These are phyloP conservation scores for Berberis thunbergii DNA, from an alignment of 164 flowering plant species.

Conservation along the genomic window DNA sequence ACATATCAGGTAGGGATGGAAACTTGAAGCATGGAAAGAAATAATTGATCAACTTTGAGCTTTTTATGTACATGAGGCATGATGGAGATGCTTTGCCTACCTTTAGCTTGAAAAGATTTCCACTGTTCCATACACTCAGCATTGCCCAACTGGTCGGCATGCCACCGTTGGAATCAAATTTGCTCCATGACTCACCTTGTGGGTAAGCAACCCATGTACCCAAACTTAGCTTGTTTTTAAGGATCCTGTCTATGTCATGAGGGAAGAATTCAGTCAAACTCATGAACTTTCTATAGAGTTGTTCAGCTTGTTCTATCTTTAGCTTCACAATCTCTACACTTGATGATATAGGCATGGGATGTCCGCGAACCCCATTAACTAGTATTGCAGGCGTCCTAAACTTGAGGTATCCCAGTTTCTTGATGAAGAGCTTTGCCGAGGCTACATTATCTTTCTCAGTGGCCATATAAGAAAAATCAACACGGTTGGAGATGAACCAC, in stretches of 20 bases:
- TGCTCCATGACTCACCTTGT: constrained; percentile 14
- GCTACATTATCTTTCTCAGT: constrained; percentile 66
- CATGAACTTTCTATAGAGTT: constrained; percentile 36
- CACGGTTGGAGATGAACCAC: constrained; percentile 47
- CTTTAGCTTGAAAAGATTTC: constrained; percentile 47
- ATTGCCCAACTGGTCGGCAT: constrained; percentile 52
- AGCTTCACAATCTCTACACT: constrained; percentile 29
- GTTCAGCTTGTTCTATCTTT: constrained; percentile 37
- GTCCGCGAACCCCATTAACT: constrained; percentile 35
- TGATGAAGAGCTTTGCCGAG: constrained; percentile 44
- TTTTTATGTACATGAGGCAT: constrained; percentile 24
- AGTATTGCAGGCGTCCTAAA: constrained; percentile 53
- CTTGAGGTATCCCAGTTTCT: constrained; percentile 33
- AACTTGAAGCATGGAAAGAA: constrained; percentile 37
- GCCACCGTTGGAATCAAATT: constrained; percentile 1
- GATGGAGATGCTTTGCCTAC: constrained; percentile 32
- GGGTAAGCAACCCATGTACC: constrained; percentile 68
- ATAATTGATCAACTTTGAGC: constrained; percentile 22
- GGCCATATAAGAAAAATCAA: constrained; percentile 66
- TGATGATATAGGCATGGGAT: constrained; percentile 13
- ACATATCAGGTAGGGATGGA: constrained; percentile 38
- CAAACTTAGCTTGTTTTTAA: constrained; percentile 44
- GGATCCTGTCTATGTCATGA: constrained; percentile 35
- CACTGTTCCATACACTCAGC: constrained; percentile 69
- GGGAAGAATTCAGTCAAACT: constrained; percentile 58